A percentile compares a stretch with the other conserved stretches of the same genome.
Evolutionary conservation across 192 early-diverging fungal genomes (phyloP).

Genomic region (Coemansia sp.): DNA sequence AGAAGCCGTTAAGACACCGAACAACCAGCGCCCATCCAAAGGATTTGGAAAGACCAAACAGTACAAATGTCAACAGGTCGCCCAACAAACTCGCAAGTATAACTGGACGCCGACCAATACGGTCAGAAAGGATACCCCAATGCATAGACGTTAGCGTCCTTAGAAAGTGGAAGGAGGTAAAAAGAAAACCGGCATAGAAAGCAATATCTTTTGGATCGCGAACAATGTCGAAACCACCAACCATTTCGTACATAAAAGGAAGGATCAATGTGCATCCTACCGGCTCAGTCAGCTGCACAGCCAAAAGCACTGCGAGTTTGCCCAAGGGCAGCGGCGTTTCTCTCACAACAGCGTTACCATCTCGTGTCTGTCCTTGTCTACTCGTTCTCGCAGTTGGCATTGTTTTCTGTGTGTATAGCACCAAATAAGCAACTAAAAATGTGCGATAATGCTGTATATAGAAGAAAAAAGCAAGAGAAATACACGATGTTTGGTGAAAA

Average conservation of each 20-base stretch:
- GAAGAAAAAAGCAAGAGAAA: too few relatives aligned
- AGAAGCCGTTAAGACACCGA: conserved; percentile 60
- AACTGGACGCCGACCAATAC: conserved; percentile 71
- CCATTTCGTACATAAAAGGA: conserved; percentile 54
- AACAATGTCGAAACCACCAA: conserved; percentile 64
- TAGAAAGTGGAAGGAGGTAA: conserved; percentile 40
- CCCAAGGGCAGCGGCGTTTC: too few relatives aligned
- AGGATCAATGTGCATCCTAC: conserved; percentile 69
- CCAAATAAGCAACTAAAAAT: too few relatives aligned
- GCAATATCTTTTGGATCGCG: conserved; percentile 70
- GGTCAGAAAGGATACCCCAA: conserved; percentile 75
- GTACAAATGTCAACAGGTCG: too few relatives aligned
- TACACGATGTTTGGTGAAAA: too few relatives aligned
- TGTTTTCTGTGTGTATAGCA: too few relatives aligned
- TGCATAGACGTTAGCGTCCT: conserved; percentile 47
- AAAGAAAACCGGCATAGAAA: conserved; percentile 59
- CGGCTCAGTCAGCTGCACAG: conserved; percentile 59
- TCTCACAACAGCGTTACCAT: not conserved
- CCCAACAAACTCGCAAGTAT: conserved; percentile 70
- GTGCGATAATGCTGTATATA: too few relatives aligned
- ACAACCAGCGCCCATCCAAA: conserved; percentile 46
- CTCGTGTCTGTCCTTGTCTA: too few relatives aligned
- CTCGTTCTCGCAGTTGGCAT: too few relatives aligned
- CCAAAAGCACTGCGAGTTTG: too few relatives aligned
- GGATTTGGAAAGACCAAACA: conserved; percentile 65